Evolutionary conservation across 345 rosid genomes (phyloP).

Genomic region (Lagerstroemia speciosa): DNA sequence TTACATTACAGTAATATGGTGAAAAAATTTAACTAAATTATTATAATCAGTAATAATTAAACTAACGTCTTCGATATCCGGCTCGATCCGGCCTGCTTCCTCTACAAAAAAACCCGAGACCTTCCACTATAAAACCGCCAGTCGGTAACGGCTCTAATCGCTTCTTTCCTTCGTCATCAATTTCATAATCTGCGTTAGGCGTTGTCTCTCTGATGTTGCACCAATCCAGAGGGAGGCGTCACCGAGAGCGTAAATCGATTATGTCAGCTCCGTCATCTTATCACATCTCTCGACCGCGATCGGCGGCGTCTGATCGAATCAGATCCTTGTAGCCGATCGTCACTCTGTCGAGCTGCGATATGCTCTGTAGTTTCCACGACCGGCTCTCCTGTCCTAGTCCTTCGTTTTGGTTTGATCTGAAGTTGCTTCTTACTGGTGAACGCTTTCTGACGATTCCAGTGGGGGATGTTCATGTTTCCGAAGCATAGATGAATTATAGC

Average conservation of each 20-base stretch:
- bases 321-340: neutral
- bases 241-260: slow-evolving; percentile 8
- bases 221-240: slow-evolving; percentile 5
- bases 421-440: slow-evolving; percentile 15
- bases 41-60: too few relatives aligned
- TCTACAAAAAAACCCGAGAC: too few relatives aligned
- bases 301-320: neutral
- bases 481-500: slow-evolving; percentile 8
- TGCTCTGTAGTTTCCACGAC: neutral
- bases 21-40: too few relatives aligned
- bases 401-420: neutral
- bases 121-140: too few relatives aligned
- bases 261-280: neutral
- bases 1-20: too few relatives aligned
- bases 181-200: too few relatives aligned
- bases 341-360: neutral
- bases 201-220: too few relatives aligned
- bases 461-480: slow-evolving; percentile 14
- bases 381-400: neutral
- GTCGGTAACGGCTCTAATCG: too few relatives aligned
- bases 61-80: too few relatives aligned
- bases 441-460: slow-evolving; percentile 1
- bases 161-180: too few relatives aligned
- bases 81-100: too few relatives aligned
- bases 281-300: neutral